These are phyloP conservation scores for Triticum aestivum DNA, from an alignment of 176 grass and related monocot species.

Conservation along the genomic window IWGSC_CS_RefSeq_v2.1 NC_057810.1:72683135-72683634, in stretches of 20 bases:
- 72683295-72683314: too few species aligned
- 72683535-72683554: neutral
- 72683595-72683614: neutral
- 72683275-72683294: too few species aligned
- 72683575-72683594: neutral
- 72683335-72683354: neutral
- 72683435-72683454: neutral
- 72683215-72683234: neutral
- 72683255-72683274: too few species aligned
- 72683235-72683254: too few species aligned
- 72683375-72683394: too few species aligned
- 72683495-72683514: neutral
- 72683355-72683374: neutral
- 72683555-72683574: neutral
- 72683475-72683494: neutral
- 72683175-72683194: too few species aligned
- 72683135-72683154: too few species aligned
- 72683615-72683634: neutral
- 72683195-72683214: neutral
- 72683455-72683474: neutral
- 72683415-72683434: neutral
- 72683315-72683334: neutral
- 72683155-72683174: too few species aligned
- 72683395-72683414: neutral
- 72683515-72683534: neutral